These are phyloP conservation scores for Hyaloscypha variabilis DNA, from an alignment of 495 filamentous ascomycete genomes.

Conservation along the genomic window DNA sequence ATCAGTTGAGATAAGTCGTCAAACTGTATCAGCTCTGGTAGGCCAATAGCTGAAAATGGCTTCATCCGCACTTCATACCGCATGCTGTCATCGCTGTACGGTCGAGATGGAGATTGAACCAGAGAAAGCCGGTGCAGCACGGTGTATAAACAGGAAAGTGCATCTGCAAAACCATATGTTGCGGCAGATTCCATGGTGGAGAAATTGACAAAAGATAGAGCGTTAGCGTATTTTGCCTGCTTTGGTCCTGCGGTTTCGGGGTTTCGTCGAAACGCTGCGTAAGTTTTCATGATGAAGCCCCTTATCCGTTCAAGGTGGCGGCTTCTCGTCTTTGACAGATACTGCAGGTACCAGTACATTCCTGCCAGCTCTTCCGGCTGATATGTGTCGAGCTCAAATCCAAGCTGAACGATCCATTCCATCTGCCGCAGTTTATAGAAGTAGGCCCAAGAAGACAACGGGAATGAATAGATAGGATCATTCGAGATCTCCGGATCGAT, in stretches of 20 bases:
- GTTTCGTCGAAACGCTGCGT: constrained; percentile 33
- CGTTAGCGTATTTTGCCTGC: constrained; percentile 52
- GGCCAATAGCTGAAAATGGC: constrained; percentile 70
- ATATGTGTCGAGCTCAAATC: constrained; percentile 94
- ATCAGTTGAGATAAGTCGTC: constrained; percentile 55
- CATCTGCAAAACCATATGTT: constrained; percentile 70
- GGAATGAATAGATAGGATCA: constrained; percentile 62
- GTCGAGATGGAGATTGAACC: constrained; percentile 59
- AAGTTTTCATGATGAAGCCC: constrained; percentile 52
- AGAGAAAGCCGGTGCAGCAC: constrained; percentile 62
- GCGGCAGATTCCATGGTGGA: constrained; percentile 68
- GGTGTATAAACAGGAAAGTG: constrained; percentile 66
- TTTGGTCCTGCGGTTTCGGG: constrained; percentile 31
- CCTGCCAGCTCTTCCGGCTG: constrained; percentile 80
- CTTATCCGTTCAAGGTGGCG: constrained; percentile 72
- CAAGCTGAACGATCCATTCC: constrained; percentile 86
- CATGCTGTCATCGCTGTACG: constrained; percentile 69
- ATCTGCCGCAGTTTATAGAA: constrained; percentile 86
- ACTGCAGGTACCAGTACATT: constrained; percentile 86
- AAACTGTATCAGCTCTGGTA: constrained; percentile 72
- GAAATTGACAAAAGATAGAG: constrained; percentile 59
- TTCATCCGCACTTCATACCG: constrained; percentile 92
- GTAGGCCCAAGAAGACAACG: constrained; percentile 86
- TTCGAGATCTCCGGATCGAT: constrained; percentile 28
- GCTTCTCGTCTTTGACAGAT: constrained; percentile 55